phyloP scores from a whole-genome alignment of 768 basidiomycete genomes.

The Neoboletus subvelutipes region DNA sequence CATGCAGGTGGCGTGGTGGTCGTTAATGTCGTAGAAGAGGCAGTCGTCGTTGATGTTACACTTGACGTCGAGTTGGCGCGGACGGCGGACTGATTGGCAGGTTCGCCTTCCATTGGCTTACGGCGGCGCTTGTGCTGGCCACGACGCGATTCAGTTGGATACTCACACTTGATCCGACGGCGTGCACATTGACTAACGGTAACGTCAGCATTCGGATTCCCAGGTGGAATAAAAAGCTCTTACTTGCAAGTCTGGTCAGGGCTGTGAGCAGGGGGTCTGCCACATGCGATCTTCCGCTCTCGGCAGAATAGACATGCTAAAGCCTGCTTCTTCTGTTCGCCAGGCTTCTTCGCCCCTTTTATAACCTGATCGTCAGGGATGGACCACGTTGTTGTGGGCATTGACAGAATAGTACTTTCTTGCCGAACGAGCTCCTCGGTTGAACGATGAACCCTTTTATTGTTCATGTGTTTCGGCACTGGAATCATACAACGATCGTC shows the following conservation, averaged over 20 bases:
- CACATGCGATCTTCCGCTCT: slow-evolving; percentile 52
- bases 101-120: slow-evolving; percentile 29
- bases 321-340: slow-evolving; percentile 45
- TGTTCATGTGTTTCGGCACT: slow-evolving; percentile 23
- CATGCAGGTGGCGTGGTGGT: slow-evolving; percentile 22
- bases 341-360: slow-evolving; percentile 35
- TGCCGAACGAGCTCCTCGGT: slow-evolving; percentile 31
- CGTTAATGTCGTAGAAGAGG: slow-evolving; percentile 22
- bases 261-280: slow-evolving; percentile 39
- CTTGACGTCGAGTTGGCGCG: slow-evolving; percentile 24
- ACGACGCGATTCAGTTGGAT: slow-evolving; percentile 50
- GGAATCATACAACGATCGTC: slow-evolving; percentile 25
- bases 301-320: slow-evolving; percentile 50
- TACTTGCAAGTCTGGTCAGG: slow-evolving; percentile 47
- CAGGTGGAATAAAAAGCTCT: slow-evolving; percentile 21
- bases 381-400: slow-evolving; percentile 34
- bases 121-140: slow-evolving; percentile 45
- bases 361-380: slow-evolving; percentile 34
- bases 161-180: slow-evolving; percentile 45
- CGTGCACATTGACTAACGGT: slow-evolving; percentile 45
- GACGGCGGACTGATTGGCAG: slow-evolving; percentile 17
- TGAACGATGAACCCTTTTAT: slow-evolving; percentile 30
- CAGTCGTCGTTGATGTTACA: slow-evolving; percentile 14
- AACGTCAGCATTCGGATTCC: slow-evolving; percentile 18
- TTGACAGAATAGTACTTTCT: slow-evolving; percentile 22